Base-by-base conservation (phyloP, 2,329 filamentous ascomycete genomes). In the Iodosphaeria phyllophila region DNA sequence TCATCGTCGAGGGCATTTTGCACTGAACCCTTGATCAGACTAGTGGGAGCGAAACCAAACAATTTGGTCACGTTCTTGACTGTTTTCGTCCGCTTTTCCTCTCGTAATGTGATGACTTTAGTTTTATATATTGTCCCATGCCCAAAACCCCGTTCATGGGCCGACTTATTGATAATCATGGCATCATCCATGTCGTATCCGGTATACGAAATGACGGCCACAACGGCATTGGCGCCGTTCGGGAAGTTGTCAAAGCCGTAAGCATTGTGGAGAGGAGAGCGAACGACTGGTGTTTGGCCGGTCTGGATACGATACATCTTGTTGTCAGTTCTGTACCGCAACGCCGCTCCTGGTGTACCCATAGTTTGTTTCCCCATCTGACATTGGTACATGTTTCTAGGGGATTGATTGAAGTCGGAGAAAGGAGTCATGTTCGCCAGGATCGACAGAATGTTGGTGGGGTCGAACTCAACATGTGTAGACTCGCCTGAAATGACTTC, bases 161-260 rank as follows among this genome's bases (percentile, higher is more conserved):
- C 74, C 12, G 83, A 92, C 50, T 95, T 95, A 60, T 95, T 95
- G 46, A 98, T 62, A 45, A 98, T 95, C 86, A 95, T 95, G 46
- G 89, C 89, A 54, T 98, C 89, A 61, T 98, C 89, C 89, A 98
- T 98, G 62, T 98, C 89, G 54, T 95, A 98, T 25, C 86, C 89
- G 2, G 86, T 95, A 50, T 98, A 98, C 1, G 86, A 93, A 34
- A 98, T 92, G 48, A 98, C 91, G 30, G 89, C 89, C 30, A 98
- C 89, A 19, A 95, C 73, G 6, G 83, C 82, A 42, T 98, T 98
- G 42, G 72, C 84, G 15, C 89, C 89, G 46, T 95, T 93, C 27
- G 89, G 89, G 50, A 93, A 98, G 51, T 95, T 95, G 55, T 98
- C 89, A 31, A 95, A 73, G 12, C 86, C 89, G 43, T 98, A 98